Evolutionary conservation across 176 grass and related monocot genomes (phyloP).

Genomic region (Oryza rufipogon): DNA sequence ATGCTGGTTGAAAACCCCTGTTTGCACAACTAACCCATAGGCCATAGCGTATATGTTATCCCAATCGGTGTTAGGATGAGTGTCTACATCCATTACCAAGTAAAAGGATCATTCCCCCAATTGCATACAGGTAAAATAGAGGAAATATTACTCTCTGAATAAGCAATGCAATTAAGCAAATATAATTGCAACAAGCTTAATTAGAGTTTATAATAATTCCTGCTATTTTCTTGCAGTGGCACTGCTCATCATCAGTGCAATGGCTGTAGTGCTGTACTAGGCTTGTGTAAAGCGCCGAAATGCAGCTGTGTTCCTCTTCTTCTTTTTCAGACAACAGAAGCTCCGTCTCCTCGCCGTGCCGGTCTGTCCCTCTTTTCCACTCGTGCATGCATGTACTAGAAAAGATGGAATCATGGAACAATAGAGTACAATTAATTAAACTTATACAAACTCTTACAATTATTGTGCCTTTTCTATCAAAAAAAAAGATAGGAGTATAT

Average conservation of each 20-base stretch:
- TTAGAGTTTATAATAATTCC: too few species aligned
- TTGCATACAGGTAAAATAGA: background rate
- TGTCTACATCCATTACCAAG: slow-evolving; percentile 39
- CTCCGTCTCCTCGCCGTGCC: slow-evolving; percentile 7
- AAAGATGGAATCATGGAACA: slow-evolving; percentile 14
- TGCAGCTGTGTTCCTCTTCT: background rate
- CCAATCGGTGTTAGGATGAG: slow-evolving; percentile 35
- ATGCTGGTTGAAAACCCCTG: slow-evolving; percentile 14
- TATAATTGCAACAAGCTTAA: too few species aligned
- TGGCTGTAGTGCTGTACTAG: background rate
- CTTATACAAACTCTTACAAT: background rate
- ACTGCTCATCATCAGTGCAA: slow-evolving; percentile 11
- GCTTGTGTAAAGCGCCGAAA: slow-evolving; percentile 10
- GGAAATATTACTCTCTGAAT: background rate
- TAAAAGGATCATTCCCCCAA: slow-evolving; percentile 26
- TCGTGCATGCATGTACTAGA: background rate
- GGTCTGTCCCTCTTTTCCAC: background rate
- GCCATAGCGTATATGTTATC: background rate
- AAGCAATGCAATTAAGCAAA: background rate
- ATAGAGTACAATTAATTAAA: background rate
- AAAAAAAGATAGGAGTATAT: background rate
- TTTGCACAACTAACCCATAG: slow-evolving; percentile 4
- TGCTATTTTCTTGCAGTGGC: background rate
- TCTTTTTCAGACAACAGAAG: slow-evolving; percentile 5
- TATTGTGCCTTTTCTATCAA: background rate